Conservation (phyloP, 495 filamentous ascomycete genomes). For the Penicillium tannophilum region DNA sequence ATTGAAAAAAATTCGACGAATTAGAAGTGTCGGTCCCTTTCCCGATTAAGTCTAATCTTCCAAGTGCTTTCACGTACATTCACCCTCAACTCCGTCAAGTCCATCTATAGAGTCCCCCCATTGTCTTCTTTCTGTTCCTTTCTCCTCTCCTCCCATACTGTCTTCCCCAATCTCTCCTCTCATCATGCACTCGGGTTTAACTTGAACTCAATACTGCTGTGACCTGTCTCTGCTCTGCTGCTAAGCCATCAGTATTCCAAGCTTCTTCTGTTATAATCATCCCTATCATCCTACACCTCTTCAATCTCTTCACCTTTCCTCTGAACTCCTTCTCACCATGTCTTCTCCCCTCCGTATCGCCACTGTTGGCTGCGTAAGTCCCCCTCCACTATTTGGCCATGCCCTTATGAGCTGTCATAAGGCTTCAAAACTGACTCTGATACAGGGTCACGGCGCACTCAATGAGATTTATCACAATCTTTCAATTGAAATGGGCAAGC, state of each 20-base stretch:
- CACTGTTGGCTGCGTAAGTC: slow-evolving; percentile 21
- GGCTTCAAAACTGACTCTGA: not conserved
- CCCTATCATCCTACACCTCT: not conserved
- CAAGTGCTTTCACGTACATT: not conserved
- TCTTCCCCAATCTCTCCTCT: not conserved
- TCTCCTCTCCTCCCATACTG: not conserved
- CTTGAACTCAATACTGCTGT: not conserved
- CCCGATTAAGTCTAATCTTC: not conserved
- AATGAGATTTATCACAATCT: slow-evolving; percentile 86
- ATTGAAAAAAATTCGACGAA: slow-evolving; percentile 5
- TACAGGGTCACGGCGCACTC: slow-evolving; percentile 85
- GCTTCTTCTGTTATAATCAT: not conserved
- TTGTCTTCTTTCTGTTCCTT: not conserved
- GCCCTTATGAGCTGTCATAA: not conserved
- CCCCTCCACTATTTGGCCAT: not conserved
- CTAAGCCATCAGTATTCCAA: not conserved
- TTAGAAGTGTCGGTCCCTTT: not conserved
- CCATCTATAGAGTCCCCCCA: not conserved
- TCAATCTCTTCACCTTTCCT: slow-evolving; percentile 4
- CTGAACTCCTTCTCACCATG: not conserved
- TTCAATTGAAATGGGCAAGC: slow-evolving; percentile 57
- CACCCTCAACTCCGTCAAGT: not conserved
- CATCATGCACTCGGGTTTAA: not conserved
- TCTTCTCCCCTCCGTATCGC: slow-evolving; percentile 14
- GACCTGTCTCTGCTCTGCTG: not conserved